Evolutionary conservation across 1,139 yeast species (phyloP).

Genomic region (Meyerozyma smithsonii): DNA sequence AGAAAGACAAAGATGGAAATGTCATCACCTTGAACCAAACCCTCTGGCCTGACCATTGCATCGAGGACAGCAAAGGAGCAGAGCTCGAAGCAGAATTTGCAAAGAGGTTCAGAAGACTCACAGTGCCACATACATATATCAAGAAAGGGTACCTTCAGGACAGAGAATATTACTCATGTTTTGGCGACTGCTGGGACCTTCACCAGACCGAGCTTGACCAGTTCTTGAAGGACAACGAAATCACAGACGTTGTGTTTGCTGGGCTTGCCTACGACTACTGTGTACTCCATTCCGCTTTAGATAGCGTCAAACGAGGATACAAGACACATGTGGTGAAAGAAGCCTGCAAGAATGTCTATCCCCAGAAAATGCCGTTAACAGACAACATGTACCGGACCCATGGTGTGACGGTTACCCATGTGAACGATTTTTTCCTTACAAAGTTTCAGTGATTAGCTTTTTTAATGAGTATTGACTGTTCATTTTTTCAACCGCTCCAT

Average conservation of each 20-base stretch:
- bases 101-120: constrained; percentile 18
- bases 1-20: constrained; percentile 22
- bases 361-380: constrained; percentile 24
- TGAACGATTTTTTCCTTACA: neutral
- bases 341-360: constrained; percentile 37
- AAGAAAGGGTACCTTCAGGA: constrained; percentile 68
- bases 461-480: neutral
- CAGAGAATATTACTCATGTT: constrained; percentile 88
- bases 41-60: constrained; percentile 92
- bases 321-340: constrained; percentile 56
- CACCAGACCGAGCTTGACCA: constrained; percentile 63
- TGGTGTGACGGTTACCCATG: constrained; percentile 18
- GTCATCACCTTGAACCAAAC: constrained; percentile 32
- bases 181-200: constrained; percentile 71
- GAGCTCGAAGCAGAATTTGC: constrained; percentile 48
- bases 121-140: constrained; percentile 39
- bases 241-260: constrained; percentile 63
- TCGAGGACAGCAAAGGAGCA: constrained; percentile 66
- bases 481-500: neutral
- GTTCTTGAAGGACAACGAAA: constrained; percentile 37
- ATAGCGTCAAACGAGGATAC: constrained; percentile 59
- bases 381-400: constrained; percentile 23
- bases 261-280: constrained; percentile 89
- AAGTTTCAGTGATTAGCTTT: neutral
- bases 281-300: constrained; percentile 71